A percentile compares a stretch with the other conserved stretches of the same genome.
Conservation (phyloP, 1,139 yeast species). For the Tardiomyces blankii region DNA sequence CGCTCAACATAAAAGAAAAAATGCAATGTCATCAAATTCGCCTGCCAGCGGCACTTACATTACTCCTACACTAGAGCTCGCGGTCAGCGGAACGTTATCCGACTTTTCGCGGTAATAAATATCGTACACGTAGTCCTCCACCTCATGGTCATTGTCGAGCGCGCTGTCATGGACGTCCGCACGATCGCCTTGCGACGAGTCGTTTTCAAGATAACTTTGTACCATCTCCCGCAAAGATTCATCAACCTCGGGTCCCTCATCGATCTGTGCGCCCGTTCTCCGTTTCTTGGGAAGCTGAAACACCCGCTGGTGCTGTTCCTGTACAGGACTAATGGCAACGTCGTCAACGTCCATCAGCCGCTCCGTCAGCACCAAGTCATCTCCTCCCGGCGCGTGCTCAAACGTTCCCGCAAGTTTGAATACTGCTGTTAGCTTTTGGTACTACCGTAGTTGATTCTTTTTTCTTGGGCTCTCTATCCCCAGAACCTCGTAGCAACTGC, state of each 20-base stretch:
- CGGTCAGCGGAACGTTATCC: constrained; percentile 5
- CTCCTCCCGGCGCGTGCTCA: constrained; percentile 31
- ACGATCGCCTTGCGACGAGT: neutral
- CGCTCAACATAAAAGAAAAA: neutral
- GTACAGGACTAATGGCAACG: neutral
- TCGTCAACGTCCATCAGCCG: neutral
- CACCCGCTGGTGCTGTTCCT: constrained; percentile 6
- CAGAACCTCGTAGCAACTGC: too few relatives aligned
- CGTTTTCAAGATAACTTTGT: neutral
- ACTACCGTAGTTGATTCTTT: neutral
- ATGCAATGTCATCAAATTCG: neutral
- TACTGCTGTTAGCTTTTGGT: constrained; percentile 18
- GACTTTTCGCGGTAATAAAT: constrained; percentile 58
- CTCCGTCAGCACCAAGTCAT: neutral
- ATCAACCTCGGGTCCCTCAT: neutral
- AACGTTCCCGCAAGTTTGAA: constrained; percentile 53
- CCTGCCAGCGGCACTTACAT: neutral
- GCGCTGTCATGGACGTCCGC: neutral
- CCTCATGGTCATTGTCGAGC: constrained; percentile 22
- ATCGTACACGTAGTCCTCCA: constrained; percentile 81
- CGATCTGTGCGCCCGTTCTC: neutral
- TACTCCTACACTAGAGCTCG: constrained; percentile 5
- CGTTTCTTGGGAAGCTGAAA: constrained; percentile 11
- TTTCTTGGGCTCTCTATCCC: too few relatives aligned
- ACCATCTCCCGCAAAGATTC: neutral